phyloP scores from a whole-genome alignment of 768 basidiomycete genomes.

The Amylocystis lapponica region DNA sequence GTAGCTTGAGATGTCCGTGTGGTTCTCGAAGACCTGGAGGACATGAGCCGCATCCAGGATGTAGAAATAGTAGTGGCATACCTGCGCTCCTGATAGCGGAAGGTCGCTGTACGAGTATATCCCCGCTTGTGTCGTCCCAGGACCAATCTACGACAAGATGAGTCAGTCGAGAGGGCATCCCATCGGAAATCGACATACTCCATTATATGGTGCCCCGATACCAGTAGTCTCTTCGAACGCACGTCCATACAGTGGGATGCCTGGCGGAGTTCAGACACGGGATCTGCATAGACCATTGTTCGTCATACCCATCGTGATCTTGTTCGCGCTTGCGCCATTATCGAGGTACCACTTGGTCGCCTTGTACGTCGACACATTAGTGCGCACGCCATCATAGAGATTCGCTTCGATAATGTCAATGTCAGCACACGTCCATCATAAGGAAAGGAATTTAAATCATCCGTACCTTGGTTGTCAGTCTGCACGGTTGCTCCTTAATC shows the following conservation, averaged over 20 bases:
- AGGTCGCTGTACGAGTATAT: constrained; percentile 75
- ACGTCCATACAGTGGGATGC: constrained; percentile 78
- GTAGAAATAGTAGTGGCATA: not conserved
- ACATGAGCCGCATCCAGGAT: not conserved
- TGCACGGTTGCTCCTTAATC: constrained; percentile 11
- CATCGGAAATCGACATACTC: constrained; percentile 35
- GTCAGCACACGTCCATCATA: too few relatives aligned
- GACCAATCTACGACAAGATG: constrained; percentile 46
- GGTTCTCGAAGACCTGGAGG: constrained; percentile 54
- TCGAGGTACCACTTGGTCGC: constrained; percentile 57
- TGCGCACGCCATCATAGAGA: constrained; percentile 58
- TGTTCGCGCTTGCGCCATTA: constrained; percentile 55
- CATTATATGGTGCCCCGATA: constrained; percentile 61
- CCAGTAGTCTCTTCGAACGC: constrained; percentile 68
- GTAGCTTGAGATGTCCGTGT: constrained; percentile 66
- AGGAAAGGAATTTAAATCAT: not conserved
- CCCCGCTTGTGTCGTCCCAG: constrained; percentile 63
- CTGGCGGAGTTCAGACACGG: constrained; percentile 17
- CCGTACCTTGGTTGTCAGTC: constrained; percentile 40
- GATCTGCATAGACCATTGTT: not conserved
- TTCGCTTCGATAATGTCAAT: constrained; percentile 37
- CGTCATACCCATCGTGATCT: constrained; percentile 56
- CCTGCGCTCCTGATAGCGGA: constrained; percentile 40
- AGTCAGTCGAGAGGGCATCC: not conserved
- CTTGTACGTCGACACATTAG: constrained; percentile 59